Percentiles rank a stretch among this genome's conserved stretches.
Conservation (phyloP, 2,329 filamentous ascomycete genomes). For the Colletotrichum brevisporum region DNA sequence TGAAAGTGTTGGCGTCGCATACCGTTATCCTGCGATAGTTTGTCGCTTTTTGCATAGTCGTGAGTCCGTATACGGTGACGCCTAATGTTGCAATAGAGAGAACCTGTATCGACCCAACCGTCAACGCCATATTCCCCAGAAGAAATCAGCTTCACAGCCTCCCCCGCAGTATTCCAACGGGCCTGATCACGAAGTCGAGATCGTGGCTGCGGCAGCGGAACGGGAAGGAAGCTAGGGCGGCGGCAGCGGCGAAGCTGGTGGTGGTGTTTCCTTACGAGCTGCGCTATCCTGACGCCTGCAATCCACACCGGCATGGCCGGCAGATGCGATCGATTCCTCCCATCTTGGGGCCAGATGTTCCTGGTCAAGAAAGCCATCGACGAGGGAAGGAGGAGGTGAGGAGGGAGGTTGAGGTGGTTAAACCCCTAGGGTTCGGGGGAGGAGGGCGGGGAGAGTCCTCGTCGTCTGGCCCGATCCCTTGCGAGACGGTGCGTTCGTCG, state of each 20-base stretch:
- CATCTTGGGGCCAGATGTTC: constrained; percentile 42
- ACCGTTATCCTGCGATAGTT: constrained; percentile 42
- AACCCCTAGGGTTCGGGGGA: constrained; percentile 29
- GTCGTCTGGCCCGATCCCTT: constrained; percentile 35
- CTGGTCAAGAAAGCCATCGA: constrained; percentile 39
- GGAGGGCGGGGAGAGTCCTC: constrained; percentile 23
- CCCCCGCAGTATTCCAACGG: not conserved
- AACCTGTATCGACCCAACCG: constrained; percentile 17
- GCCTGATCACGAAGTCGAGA: not conserved
- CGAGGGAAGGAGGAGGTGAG: constrained; percentile 4
- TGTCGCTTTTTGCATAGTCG: constrained; percentile 40
- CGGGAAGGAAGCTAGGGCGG: not conserved
- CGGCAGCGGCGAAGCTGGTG: not conserved
- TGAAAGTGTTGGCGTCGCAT: constrained; percentile 7
- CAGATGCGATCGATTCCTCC: constrained; percentile 40
- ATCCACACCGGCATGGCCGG: constrained; percentile 42
- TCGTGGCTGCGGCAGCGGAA: too few relatives aligned
- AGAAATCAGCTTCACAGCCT: too few relatives aligned
- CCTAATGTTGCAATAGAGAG: constrained; percentile 39
- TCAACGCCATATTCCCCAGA: constrained; percentile 17
- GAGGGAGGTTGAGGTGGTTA: constrained; percentile 11
- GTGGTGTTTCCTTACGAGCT: constrained; percentile 38
- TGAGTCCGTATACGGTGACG: constrained; percentile 40
- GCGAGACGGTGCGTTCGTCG: constrained; percentile 20
- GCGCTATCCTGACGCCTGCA: constrained; percentile 36